Base-by-base conservation (phyloP, 2,329 filamentous ascomycete species). In the Venturia aucupariae region DNA sequence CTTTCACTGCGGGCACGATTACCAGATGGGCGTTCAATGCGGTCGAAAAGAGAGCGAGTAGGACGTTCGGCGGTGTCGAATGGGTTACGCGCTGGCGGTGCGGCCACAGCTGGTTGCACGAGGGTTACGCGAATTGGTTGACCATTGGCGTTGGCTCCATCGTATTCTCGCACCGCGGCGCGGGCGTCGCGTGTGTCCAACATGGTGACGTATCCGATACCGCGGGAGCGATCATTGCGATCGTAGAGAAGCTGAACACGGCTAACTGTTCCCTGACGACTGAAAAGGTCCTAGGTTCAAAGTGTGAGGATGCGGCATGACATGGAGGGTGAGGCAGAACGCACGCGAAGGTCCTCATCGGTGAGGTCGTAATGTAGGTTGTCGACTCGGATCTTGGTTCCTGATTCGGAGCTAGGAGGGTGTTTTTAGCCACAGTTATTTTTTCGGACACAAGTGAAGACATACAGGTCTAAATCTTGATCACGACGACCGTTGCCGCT, bases 341-440 rank as follows among this genome's bases (percentile, higher is more conserved):
- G 63, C 80, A 95, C 91, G 71, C 89, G 84, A 63, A 96, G 82
- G 72, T 96, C 92, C 44, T 88, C 86, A 75, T 93, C 86, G 15
- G 89, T 92, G 67, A 97, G 82, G 66, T 97, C 92, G 75, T 96
- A 97, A 75, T 97, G 92, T 65, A 97, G 79, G 73, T 96, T 96
- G 67, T 95, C 90, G 67, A 96, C 88, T 68, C 88, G 87, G 68
- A 97, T 76, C 76, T 90, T 93, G 57, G 86, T 81, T 69, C 87
- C 86, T 65, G 78, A 77, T 38, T 78, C 72, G 42, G 83, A 80
- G 71, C 84, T 84, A 68, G 41, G 1, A 24, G 57, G 13, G 4
- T 17, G 15, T 19, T n/a, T 27, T 55, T 27, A 57, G 51, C 30
- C 30, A 57, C 51, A 15, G 27, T 57, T 24, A 11, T 15, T 1